Base-by-base conservation (phyloP, 768 basidiomycete species). In the Mycena crocata region DNA sequence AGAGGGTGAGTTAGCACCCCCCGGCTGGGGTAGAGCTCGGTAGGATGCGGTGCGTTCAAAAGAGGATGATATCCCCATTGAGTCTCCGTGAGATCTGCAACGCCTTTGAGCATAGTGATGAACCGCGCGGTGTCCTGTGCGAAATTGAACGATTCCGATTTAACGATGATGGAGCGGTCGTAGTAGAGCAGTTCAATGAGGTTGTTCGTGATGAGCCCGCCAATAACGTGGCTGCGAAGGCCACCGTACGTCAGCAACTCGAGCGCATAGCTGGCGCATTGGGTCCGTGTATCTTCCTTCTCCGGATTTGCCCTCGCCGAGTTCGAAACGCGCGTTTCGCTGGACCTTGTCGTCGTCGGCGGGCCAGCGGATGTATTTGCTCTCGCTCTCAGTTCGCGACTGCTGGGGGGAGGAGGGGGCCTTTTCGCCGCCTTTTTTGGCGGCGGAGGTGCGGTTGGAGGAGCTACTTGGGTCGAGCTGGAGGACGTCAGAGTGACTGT, bases 181-280 rank as follows among this genome's bases (percentile, higher is more conserved):
- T 70, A 66, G 24, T 66, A 68, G 13, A 73, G 66, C 24, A 73
- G 66, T 39, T 73, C 62, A n/a, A 75, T 69, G 35, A 34, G 28
- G 5, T 35, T 58, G 68, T 68, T 46, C n/a, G 70, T 54, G 58
- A 71, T 35, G 17, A 68, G 56, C 31, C 67, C 61, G 59, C 70
- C 60, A 62, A 74, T 48, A 24, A 67, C 71, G 58, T 68, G 68
- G 64, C 59, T 64, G 48, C 72, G 70, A 34, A 72, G 51, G 35
- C 72, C 73, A 15, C 74, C 73, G 44, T 72, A 58, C 32, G 73
- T 64, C 39, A 75, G 26, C 46, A 75, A 45, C 49, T 75, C 73
- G 39, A 74, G 63, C n/a, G 74, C 73, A 58, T 74, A 75, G 46
- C 74, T 72, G 28, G 73, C 68, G 52, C 74, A 74, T 46, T 75